These are phyloP conservation scores for Carpinus fangiana DNA, from an alignment of 306 rosid species.

Conservation along the genomic window DNA sequence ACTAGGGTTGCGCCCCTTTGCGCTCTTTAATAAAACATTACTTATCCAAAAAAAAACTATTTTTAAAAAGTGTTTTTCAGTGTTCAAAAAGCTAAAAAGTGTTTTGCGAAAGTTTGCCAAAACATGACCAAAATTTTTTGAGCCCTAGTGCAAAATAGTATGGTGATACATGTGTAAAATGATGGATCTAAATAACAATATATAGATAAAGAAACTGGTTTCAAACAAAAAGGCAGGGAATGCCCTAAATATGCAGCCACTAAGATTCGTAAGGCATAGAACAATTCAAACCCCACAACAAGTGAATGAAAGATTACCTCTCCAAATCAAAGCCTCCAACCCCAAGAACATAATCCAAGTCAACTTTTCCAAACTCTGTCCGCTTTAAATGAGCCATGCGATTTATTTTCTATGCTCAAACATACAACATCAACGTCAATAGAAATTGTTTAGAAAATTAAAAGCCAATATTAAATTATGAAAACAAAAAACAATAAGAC, in stretches of 20 bases:
- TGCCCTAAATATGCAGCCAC: conserved; percentile 5
- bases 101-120: too few species aligned
- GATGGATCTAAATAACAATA: not conserved
- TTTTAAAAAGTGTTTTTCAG: too few species aligned
- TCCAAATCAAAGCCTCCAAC: conserved; percentile 97
- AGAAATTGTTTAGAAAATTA: not conserved
- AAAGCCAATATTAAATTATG: not conserved
- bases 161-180: not conserved
- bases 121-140: not conserved
- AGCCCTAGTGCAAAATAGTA: not conserved
- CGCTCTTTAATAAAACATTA: too few species aligned
- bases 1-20: too few species aligned
- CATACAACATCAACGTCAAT: conserved; percentile 5
- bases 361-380: conserved; percentile 91
- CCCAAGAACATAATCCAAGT: conserved; percentile 96
- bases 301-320: conserved; percentile 56
- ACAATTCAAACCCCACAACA: conserved; percentile 11
- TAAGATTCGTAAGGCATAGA: conserved; percentile 8
- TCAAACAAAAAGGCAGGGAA: conserved; percentile 1
- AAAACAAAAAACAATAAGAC: not conserved
- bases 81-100: too few species aligned
- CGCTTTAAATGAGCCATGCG: conserved; percentile 77
- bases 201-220: not conserved
- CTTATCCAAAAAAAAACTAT: too few species aligned
- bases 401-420: conserved; percentile 62